Evolutionary conservation across 2,329 filamentous ascomycete genomes (phyloP).

Genomic region (Helotiales sp.): DNA sequence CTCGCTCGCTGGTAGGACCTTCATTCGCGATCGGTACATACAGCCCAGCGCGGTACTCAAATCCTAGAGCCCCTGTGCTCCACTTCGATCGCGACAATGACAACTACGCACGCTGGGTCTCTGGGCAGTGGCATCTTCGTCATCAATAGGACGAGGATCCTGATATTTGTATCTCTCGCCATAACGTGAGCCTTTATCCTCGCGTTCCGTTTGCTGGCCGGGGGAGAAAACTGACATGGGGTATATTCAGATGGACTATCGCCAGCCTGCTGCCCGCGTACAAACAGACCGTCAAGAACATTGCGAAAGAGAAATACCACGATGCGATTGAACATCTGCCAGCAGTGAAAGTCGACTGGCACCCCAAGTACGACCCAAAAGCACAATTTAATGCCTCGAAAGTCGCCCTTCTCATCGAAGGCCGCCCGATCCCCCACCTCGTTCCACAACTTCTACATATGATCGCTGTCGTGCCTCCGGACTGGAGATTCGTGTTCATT

Average conservation of each 20-base stretch:
- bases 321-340: constrained; percentile 39
- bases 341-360: constrained; percentile 41
- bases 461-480: constrained; percentile 59
- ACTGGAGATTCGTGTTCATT: constrained; percentile 60
- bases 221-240: constrained; percentile 9
- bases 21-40: neutral
- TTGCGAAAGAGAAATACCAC: constrained; percentile 37
- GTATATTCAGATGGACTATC: constrained; percentile 52
- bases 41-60: neutral
- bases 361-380: constrained; percentile 39
- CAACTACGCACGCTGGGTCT: constrained; percentile 24
- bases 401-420: constrained; percentile 61
- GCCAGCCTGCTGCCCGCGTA: constrained; percentile 52
- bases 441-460: constrained; percentile 61
- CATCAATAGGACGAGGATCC: constrained; percentile 36
- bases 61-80: neutral
- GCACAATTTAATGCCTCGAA: constrained; percentile 49
- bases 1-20: neutral
- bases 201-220: neutral
- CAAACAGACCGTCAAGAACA: constrained; percentile 49
- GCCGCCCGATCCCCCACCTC: constrained; percentile 54
- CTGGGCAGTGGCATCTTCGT: constrained; percentile 32
- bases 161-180: constrained; percentile 35
- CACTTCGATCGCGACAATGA: constrained; percentile 22
- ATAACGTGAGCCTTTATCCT: constrained; percentile 35